Base-by-base conservation (phyloP, 2,329 filamentous ascomycete species). In the Exophiala bonariae region DNA sequence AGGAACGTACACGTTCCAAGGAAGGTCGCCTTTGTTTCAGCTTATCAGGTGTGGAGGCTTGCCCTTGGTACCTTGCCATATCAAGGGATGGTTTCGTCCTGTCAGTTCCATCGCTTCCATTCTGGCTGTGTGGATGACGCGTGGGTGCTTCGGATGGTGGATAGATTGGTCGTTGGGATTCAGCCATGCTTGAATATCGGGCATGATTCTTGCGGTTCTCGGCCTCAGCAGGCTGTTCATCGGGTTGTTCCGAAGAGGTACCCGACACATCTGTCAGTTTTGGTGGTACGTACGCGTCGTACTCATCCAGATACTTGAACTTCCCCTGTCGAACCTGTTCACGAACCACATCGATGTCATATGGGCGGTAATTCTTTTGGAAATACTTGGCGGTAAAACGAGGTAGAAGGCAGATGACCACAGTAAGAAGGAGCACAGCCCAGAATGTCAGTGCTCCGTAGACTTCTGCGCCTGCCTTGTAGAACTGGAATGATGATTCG, bases 321-420 rank as follows among this genome's bases (percentile, higher is more conserved):
- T 85, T 84, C 58, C 93, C 93, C 70, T 84, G 77, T 20, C 81
- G 81, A 52, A 95, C 83, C 72, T 97, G 90, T 68, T 99, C 93
- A 38, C 93, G 89, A 61, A 99, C 84, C 56, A 99, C 95, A 66
- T 99, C 93, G 49, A 96, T 85, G 61, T 99, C 93, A 58, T 86
- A 85, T 3, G 93, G 93, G 67, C 86, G 88, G 71, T 90, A 97
- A 44, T 96, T 87, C 71, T 99, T 99, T 68, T 97, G 93, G 40
- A 93, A 71, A 23, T 85, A 77, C 72, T 99, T 99, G 72, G 87
- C 78, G 38, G 82, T 80, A 66, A 97, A 96, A 19, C 93, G 85
- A 9, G 93, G 93, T 49, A 95, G 82, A 41, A 99, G 73, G 67
- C 88, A 92, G 46, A 95, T 80, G 55, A 89, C 78, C 1, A 90